A percentile compares a stretch with the other conserved stretches of the same genome.
These are phyloP conservation scores for Penicillium psychrosexuale DNA, from an alignment of 2,329 filamentous ascomycete species.

Conservation along the genomic window DNA sequence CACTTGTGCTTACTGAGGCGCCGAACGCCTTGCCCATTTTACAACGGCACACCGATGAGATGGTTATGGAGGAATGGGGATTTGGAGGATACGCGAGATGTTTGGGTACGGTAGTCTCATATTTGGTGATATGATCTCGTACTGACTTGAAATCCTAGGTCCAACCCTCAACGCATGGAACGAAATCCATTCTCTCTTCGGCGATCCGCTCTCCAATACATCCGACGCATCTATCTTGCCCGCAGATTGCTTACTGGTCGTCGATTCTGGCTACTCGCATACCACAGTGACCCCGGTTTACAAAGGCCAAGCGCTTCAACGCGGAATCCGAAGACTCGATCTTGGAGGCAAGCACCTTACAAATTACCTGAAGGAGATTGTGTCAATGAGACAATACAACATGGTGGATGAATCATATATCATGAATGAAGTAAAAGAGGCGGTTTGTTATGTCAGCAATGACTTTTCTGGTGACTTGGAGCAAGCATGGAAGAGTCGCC, in stretches of 20 bases:
- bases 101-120: slow-evolving; percentile 51
- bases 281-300: slow-evolving; percentile 87
- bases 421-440: slow-evolving; percentile 94
- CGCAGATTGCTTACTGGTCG: slow-evolving; percentile 77
- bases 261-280: slow-evolving; percentile 91
- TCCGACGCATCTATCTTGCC: slow-evolving; percentile 49
- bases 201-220: slow-evolving; percentile 50
- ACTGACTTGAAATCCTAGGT: slow-evolving; percentile 45
- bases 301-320: slow-evolving; percentile 73
- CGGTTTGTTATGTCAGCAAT: slow-evolving; percentile 74
- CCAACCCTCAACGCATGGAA: slow-evolving; percentile 78
- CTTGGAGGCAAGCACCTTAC: slow-evolving; percentile 91
- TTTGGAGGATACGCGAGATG: slow-evolving; percentile 82
- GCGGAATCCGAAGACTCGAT: slow-evolving; percentile 78
- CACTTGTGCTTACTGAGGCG: slow-evolving; percentile 79
- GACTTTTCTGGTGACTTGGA: slow-evolving; percentile 79
- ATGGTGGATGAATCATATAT: slow-evolving; percentile 92
- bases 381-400: slow-evolving; percentile 89
- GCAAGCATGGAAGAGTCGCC: slow-evolving; percentile 74
- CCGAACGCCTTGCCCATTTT: slow-evolving; percentile 77
- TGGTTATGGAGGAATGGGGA: slow-evolving; percentile 95
- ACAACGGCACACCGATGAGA: slow-evolving; percentile 89
- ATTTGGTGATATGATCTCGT: not conserved
- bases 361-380: slow-evolving; percentile 84
- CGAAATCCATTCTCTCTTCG: slow-evolving; percentile 68